These are phyloP conservation scores for Domatiomyces catenatus DNA, from an alignment of 2,329 filamentous ascomycete genomes.

Conservation along the genomic window DNA sequence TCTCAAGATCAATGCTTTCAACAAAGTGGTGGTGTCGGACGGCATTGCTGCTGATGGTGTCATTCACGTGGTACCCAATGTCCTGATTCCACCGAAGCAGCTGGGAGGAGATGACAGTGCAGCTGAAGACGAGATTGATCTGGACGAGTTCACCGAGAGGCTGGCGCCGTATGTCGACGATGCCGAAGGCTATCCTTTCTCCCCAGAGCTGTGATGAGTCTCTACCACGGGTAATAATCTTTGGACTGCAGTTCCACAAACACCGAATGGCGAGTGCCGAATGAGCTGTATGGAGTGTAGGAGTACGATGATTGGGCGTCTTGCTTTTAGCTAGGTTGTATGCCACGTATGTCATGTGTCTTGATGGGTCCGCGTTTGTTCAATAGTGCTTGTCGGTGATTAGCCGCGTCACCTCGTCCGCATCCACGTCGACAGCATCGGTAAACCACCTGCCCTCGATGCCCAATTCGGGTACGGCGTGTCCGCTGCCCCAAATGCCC, in stretches of 20 bases:
- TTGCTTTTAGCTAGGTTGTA: neutral
- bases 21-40: slow-evolving; percentile 51
- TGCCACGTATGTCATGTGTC: neutral
- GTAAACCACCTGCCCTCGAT: slow-evolving; percentile 30
- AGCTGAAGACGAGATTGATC: slow-evolving; percentile 28
- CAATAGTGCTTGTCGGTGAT: slow-evolving; percentile 16
- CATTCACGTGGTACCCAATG: slow-evolving; percentile 56
- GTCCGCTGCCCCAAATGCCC: slow-evolving; percentile 27
- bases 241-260: neutral
- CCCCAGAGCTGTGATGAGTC: slow-evolving; percentile 4
- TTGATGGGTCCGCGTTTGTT: neutral
- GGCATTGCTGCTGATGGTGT: slow-evolving; percentile 64
- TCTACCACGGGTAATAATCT: too few species aligned
- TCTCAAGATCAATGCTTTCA: slow-evolving; percentile 62
- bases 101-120: slow-evolving; percentile 23
- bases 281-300: neutral
- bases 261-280: neutral
- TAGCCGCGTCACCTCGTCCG: slow-evolving; percentile 16
- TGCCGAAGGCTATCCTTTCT: neutral
- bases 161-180: slow-evolving; percentile 31
- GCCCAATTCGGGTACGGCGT: slow-evolving; percentile 13
- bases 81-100: slow-evolving; percentile 61
- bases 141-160: slow-evolving; percentile 47
- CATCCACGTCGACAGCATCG: slow-evolving; percentile 28
- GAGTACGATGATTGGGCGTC: neutral